phyloP scores from a whole-genome alignment of 441 rosid genomes.

The Cnidoscolus chayamansa region DNA sequence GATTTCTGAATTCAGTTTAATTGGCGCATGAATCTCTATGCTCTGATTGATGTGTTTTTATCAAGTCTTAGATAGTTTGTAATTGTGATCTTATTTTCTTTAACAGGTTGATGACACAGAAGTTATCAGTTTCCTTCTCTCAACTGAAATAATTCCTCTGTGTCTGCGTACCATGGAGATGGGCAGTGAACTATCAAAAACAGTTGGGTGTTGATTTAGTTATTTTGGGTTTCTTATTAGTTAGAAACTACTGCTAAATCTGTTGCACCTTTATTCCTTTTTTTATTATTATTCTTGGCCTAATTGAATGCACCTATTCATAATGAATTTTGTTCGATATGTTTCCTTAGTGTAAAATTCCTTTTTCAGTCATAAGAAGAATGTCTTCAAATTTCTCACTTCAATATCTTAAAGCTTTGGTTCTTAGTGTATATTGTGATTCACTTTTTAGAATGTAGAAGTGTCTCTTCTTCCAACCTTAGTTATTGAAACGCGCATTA shows the following conservation, averaged over 20 bases:
- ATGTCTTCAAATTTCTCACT: not conserved
- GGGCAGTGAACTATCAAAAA: constrained; percentile 98
- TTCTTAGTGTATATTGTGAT: not conserved
- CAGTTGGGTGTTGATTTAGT: constrained; percentile 48
- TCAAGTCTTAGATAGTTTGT: constrained; percentile 1
- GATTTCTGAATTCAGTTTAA: not conserved
- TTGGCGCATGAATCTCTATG: not conserved
- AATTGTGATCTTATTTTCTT: not conserved
- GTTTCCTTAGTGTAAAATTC: not conserved
- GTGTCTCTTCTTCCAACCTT: not conserved
- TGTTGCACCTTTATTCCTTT: constrained; percentile 5
- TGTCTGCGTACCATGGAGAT: constrained; percentile 99
- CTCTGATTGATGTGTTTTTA: not conserved
- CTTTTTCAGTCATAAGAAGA: not conserved
- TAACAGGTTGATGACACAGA: constrained; percentile 95
- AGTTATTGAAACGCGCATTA: not conserved
- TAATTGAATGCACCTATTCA: not conserved
- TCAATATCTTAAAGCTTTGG: constrained; percentile 2
- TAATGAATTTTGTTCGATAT: not conserved
- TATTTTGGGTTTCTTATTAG: not conserved
- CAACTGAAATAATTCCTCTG: constrained; percentile 88
- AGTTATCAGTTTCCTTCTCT: constrained; percentile 95
- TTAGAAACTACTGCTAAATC: constrained; percentile 14
- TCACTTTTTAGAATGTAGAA: not conserved
- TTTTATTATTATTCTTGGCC: not conserved